phyloP scores from a whole-genome alignment of 257 asterid genomes.

The Nicotiana tabacum region DNA sequence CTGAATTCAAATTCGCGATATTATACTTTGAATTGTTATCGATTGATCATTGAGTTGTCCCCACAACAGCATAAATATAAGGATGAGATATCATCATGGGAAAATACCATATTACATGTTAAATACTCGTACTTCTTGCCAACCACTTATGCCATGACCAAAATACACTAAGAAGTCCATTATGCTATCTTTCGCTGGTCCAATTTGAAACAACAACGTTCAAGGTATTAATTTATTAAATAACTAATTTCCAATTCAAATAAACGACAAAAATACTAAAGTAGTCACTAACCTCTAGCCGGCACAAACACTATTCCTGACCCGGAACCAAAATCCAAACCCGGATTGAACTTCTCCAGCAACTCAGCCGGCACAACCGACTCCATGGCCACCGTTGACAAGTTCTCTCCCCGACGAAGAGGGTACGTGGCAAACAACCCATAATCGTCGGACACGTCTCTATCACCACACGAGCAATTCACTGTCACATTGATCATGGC shows the following conservation, averaged over 20 bases:
- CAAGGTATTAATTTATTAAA: neutral
- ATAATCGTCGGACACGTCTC: conserved; percentile 47
- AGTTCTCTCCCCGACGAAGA: conserved; percentile 39
- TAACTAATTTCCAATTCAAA: neutral
- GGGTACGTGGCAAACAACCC: conserved; percentile 65
- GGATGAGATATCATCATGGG: too few species aligned
- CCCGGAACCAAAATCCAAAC: conserved; percentile 41
- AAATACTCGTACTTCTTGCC: too few species aligned
- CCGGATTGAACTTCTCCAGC: conserved; percentile 43
- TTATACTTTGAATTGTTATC: too few species aligned
- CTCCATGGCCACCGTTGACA: conserved; percentile 35
- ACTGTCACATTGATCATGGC: conserved; percentile 58
- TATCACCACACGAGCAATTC: conserved; percentile 76
- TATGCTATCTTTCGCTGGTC: neutral
- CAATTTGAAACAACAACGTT: neutral
- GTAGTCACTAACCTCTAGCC: conserved; percentile 55
- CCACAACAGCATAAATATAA: too few species aligned
- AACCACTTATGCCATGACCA: too few species aligned
- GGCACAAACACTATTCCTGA: conserved; percentile 60
- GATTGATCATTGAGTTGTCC: too few species aligned
- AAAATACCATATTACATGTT: too few species aligned
- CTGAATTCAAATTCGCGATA: too few species aligned
- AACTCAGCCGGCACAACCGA: conserved; percentile 39
- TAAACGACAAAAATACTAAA: neutral
- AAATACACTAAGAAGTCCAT: neutral